Percentiles rank a stretch among this genome's conserved stretches.
Conservation (phyloP, 1,284 basidiomycete genomes). For the Leccinum fallax region DNA sequence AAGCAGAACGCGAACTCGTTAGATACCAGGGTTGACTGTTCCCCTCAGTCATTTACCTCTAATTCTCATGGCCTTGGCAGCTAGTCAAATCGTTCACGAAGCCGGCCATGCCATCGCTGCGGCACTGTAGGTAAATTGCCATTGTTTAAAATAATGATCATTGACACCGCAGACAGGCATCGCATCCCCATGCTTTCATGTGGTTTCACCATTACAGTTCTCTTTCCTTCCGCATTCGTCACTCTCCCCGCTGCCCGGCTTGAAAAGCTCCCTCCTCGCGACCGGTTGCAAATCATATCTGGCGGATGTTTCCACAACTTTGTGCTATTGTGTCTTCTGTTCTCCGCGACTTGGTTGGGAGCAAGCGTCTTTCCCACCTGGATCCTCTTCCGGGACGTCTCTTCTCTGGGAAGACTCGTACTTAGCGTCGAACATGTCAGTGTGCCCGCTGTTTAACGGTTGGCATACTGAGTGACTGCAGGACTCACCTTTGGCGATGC, state of each 20-base stretch:
- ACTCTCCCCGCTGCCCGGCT: slow-evolving; percentile 49
- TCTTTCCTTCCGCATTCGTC: slow-evolving; percentile 74
- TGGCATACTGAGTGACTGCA: slow-evolving; percentile 31
- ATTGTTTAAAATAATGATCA: not conserved
- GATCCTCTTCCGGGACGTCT: slow-evolving; percentile 52
- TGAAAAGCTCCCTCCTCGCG: slow-evolving; percentile 41
- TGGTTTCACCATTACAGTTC: slow-evolving; percentile 57
- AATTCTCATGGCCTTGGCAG: slow-evolving; percentile 58
- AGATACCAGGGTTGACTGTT: slow-evolving; percentile 78
- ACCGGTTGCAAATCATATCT: slow-evolving; percentile 57
- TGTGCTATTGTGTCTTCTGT: slow-evolving; percentile 46
- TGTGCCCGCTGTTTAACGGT: not conserved
- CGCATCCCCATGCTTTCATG: slow-evolving; percentile 55
- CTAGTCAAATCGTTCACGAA: slow-evolving; percentile 68
- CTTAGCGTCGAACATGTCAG: slow-evolving; percentile 50
- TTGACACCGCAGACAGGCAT: slow-evolving; percentile 24
- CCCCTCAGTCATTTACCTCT: slow-evolving; percentile 64
- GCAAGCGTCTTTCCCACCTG: slow-evolving; percentile 35
- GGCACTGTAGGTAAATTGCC: slow-evolving; percentile 52
- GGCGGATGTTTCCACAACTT: slow-evolving; percentile 76
- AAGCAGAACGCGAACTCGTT: slow-evolving; percentile 14
- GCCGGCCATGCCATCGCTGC: slow-evolving; percentile 69
- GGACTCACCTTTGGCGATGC: slow-evolving; percentile 55
- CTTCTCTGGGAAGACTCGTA: slow-evolving; percentile 52
- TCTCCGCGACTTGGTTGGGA: slow-evolving; percentile 35